phyloP scores from a whole-genome alignment of 2,329 filamentous ascomycete species.

The Zopfia rhizophila region DNA sequence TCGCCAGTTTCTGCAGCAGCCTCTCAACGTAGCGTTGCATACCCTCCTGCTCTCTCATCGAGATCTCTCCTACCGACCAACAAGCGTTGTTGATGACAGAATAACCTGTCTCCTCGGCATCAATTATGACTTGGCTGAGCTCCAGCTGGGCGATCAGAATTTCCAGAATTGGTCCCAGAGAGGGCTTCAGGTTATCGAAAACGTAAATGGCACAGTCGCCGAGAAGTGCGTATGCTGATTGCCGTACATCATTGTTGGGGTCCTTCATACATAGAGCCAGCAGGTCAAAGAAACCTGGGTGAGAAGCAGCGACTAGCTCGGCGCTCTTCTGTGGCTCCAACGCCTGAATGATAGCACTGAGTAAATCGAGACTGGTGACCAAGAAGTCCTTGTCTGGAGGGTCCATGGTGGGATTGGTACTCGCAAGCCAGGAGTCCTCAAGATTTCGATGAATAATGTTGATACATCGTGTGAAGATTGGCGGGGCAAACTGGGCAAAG shows the following conservation, averaged over 20 bases:
- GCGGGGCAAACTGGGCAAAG: slow-evolving; percentile 85
- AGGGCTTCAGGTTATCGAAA: slow-evolving; percentile 80
- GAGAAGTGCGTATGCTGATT: slow-evolving; percentile 93
- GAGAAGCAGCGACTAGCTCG: slow-evolving; percentile 78
- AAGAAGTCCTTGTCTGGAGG: slow-evolving; percentile 96
- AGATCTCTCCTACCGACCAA: slow-evolving; percentile 95
- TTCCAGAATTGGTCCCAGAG: slow-evolving; percentile 78
- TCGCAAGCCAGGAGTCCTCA: slow-evolving; percentile 78
- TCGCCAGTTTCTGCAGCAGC: slow-evolving; percentile 78
- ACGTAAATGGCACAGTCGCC: slow-evolving; percentile 96
- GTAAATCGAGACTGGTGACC: slow-evolving; percentile 90
- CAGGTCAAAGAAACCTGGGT: slow-evolving; percentile 89
- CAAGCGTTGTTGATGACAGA: slow-evolving; percentile 98
- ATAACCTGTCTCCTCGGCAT: slow-evolving; percentile 85
- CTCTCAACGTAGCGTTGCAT: slow-evolving; percentile 82
- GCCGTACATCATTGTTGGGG: slow-evolving; percentile 87
- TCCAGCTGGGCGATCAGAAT: slow-evolving; percentile 90
- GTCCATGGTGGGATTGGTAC: slow-evolving; percentile 75
- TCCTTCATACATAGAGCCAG: slow-evolving; percentile 94
- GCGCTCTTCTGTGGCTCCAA: slow-evolving; percentile 77
- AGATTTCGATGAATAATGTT: slow-evolving; percentile 92
- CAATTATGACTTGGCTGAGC: slow-evolving; percentile 72
- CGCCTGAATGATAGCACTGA: slow-evolving; percentile 93
- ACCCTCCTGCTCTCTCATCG: slow-evolving; percentile 76
- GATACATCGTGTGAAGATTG: slow-evolving; percentile 88